phyloP scores from a whole-genome alignment of 1,139 yeast species.

The Debaryomyces sp. region DNA sequence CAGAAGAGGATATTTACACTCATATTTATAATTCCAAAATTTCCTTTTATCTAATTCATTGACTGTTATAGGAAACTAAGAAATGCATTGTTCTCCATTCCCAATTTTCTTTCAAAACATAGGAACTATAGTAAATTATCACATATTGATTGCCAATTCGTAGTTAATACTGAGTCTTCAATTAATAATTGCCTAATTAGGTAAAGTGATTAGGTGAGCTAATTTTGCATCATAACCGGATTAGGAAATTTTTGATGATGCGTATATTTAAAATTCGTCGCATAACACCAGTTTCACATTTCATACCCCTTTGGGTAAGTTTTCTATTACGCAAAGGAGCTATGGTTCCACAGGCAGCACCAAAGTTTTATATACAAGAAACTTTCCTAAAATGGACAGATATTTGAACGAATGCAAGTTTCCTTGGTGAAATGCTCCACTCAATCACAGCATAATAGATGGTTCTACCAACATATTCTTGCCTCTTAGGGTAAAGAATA shows the following conservation, averaged over 20 bases:
- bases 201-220: constrained; percentile 12
- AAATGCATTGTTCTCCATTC: constrained; percentile 8
- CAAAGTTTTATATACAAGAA: background rate
- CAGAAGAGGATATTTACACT: constrained; percentile 2
- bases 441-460: background rate
- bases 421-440: background rate
- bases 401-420: background rate
- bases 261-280: background rate
- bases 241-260: constrained; percentile 9
- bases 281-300: background rate
- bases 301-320: constrained; percentile 5
- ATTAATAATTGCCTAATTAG: constrained; percentile 14
- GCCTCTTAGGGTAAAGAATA: background rate
- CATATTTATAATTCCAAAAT: constrained; percentile 5
- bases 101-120: constrained; percentile 2
- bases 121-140: constrained; percentile 5
- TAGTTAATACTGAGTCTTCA: constrained; percentile 5
- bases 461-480: background rate
- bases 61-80: constrained; percentile 7
- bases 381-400: background rate
- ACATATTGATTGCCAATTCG: background rate
- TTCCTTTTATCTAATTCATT: constrained; percentile 3
- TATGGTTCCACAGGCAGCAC: background rate
- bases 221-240: constrained; percentile 9
- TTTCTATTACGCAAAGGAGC: background rate